Conservation (phyloP, 106 monocot genomes). For the Alisma plantagoaquatica region DNA sequence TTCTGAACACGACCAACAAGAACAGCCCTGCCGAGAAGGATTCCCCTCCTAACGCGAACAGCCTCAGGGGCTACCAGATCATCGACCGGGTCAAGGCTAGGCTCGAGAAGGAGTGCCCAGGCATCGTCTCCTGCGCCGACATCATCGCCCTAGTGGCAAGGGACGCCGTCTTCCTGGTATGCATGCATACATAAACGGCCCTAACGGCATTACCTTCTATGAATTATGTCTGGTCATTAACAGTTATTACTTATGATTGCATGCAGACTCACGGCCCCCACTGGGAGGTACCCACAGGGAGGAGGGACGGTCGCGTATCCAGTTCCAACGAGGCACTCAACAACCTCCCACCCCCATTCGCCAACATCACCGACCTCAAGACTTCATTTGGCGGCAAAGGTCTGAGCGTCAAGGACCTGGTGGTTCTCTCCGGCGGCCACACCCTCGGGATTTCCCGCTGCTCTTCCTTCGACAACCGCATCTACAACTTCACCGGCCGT, state of each 20-base stretch:
- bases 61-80: conserved; percentile 32
- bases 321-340: not conserved
- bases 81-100: conserved; percentile 33
- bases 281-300: conserved; percentile 8
- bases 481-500: conserved; percentile 11
- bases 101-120: conserved; percentile 35
- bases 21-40: conserved; percentile 33
- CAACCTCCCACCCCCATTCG: not conserved
- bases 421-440: conserved; percentile 5
- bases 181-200: not conserved
- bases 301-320: conserved; percentile 10
- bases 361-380: conserved; percentile 4
- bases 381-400: conserved; percentile 1
- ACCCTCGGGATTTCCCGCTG: conserved; percentile 6
- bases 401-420: conserved; percentile 6
- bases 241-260: not conserved
- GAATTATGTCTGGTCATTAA: not conserved
- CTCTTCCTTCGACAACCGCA: not conserved
- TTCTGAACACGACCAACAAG: conserved; percentile 25
- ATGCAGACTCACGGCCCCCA: conserved; percentile 1
- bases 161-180: conserved; percentile 41
- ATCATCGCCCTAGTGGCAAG: conserved; percentile 40
- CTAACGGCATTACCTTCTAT: not conserved
- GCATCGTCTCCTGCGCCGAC: conserved; percentile 55
- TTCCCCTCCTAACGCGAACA: conserved; percentile 23